phyloP scores from a whole-genome alignment of 805 yeast species.

The Teunomyces panamensis region DNA sequence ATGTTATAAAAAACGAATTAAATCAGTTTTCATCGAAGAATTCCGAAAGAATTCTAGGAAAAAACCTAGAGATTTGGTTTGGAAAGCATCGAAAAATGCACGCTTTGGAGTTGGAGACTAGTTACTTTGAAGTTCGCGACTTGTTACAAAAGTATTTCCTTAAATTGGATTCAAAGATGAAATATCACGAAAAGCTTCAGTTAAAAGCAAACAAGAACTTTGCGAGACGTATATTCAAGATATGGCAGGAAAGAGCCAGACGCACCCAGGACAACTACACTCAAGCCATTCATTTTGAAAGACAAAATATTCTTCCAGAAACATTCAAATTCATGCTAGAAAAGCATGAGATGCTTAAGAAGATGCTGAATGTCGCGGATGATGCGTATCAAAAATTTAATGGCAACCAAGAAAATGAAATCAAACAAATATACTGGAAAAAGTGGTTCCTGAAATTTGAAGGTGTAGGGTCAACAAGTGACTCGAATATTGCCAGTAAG shows the following conservation, averaged over 20 bases:
- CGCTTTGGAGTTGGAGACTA: neutral
- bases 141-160: slow-evolving; percentile 5
- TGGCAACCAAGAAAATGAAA: neutral
- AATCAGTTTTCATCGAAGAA: neutral
- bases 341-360: neutral
- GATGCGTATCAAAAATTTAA: neutral
- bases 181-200: neutral
- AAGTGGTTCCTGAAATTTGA: slow-evolving; percentile 8
- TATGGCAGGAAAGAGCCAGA: neutral
- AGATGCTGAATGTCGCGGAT: neutral
- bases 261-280: neutral
- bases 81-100: neutral
- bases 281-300: neutral
- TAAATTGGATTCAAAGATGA: slow-evolving; percentile 12
- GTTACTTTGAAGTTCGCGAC: neutral
- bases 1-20: neutral
- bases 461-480: neutral
- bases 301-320: neutral
- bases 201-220: neutral
- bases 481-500: slow-evolving; percentile 8
- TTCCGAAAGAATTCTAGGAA: neutral
- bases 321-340: neutral
- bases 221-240: neutral
- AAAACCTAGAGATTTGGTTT: neutral
- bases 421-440: slow-evolving; percentile 4